Evolutionary conservation across 257 asterid species (phyloP).

Genomic region (Eucommia ulmoides): DNA sequence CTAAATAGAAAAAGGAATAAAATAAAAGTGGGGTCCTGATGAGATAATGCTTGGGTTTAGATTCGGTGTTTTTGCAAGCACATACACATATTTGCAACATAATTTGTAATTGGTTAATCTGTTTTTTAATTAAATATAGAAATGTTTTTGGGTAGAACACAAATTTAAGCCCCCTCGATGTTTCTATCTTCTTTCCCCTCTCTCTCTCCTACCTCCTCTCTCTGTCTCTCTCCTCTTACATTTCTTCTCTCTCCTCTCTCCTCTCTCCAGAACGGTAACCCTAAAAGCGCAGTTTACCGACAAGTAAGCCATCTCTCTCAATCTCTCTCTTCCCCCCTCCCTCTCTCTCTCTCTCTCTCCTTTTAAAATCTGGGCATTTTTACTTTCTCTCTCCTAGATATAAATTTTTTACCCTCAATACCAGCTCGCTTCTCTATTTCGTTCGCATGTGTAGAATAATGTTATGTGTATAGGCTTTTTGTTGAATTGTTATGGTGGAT

Average conservation of each 20-base stretch:
- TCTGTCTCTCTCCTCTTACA: background rate
- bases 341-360: no score
- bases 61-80: no score
- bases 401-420: background rate
- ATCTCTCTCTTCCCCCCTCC: background rate
- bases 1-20: no score
- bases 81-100: no score
- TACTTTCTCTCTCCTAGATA: background rate
- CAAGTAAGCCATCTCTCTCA: conserved; percentile 4
- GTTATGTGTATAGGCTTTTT: background rate
- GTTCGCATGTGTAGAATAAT: background rate
- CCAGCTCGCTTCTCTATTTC: background rate
- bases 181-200: background rate
- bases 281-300: conserved; percentile 3
- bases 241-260: background rate
- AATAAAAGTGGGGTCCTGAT: no score
- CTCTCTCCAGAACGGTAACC: conserved; percentile 3
- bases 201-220: background rate
- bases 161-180: background rate
- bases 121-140: no score
- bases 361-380: background rate
- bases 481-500: background rate
- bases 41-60: no score
- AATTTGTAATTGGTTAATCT: no score
- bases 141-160: no score